Percentiles rank a stretch among this genome's conserved stretches.
These are phyloP conservation scores for Lagenidium sp. DNA, from an alignment of 352 stramenopile genomes.

Conservation along the genomic window DNA sequence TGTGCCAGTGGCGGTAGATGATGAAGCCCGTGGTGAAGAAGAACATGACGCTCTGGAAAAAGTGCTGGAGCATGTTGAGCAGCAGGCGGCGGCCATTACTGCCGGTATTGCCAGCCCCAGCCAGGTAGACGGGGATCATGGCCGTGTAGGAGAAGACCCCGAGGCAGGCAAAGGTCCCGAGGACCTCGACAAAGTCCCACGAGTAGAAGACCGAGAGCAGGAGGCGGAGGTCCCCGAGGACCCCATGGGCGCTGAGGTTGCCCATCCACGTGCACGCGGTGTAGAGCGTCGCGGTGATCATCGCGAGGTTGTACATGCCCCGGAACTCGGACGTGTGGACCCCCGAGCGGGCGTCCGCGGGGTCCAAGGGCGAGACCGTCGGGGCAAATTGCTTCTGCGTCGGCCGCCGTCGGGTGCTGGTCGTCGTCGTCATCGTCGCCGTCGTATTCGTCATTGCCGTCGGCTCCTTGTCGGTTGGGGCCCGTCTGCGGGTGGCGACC, in stretches of 20 bases:
- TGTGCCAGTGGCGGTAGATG: conserved; percentile 64
- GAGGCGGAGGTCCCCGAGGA: conserved; percentile 40
- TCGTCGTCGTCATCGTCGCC: neutral
- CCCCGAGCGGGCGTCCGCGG: conserved; percentile 48
- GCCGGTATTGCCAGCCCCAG: conserved; percentile 15
- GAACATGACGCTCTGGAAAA: conserved; percentile 63
- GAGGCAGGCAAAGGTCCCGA: conserved; percentile 57
- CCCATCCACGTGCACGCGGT: conserved; percentile 44
- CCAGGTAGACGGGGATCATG: conserved; percentile 65
- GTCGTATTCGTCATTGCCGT: neutral
- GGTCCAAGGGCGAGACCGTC: conserved; percentile 57
- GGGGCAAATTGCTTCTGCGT: conserved; percentile 50
- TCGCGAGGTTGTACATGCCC: conserved; percentile 68
- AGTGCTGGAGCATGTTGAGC: conserved; percentile 66
- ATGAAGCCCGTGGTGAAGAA: conserved; percentile 58
- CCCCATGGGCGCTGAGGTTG: conserved; percentile 43
- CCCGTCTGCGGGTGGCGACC: no score
- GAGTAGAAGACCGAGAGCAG: conserved; percentile 67
- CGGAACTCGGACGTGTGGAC: conserved; percentile 73
- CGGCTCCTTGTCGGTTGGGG: neutral
- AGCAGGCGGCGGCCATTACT: conserved; percentile 27
- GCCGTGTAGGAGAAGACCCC: conserved; percentile 64
- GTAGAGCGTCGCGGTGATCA: conserved; percentile 56
- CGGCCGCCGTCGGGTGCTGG: conserved; percentile 2
- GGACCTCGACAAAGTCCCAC: conserved; percentile 57